A percentile compares a stretch with the other conserved stretches of the same genome.
Conservation (phyloP, 2,329 filamentous ascomycete genomes). For the Scopulariopsis brevicaulis region DNA sequence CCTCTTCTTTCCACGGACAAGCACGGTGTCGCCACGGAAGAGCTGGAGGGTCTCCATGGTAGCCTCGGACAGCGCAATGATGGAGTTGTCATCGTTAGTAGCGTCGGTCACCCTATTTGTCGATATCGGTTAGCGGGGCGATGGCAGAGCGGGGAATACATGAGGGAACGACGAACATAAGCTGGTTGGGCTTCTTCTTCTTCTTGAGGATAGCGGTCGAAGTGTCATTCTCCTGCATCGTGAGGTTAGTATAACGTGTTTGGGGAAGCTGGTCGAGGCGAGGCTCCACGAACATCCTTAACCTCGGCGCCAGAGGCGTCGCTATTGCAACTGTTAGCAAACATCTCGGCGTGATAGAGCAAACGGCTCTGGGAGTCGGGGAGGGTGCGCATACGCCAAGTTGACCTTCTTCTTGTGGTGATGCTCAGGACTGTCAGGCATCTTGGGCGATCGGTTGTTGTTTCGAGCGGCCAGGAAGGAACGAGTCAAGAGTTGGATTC, state of each 20-base stretch:
- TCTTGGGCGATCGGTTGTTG: slow-evolving; percentile 18
- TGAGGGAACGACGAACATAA: slow-evolving; percentile 58
- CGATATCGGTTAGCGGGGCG: slow-evolving; percentile 4
- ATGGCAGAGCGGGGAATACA: not conserved
- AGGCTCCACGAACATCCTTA: slow-evolving; percentile 55
- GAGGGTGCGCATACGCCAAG: slow-evolving; percentile 50
- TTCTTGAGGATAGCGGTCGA: slow-evolving; percentile 97
- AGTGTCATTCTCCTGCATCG: slow-evolving; percentile 68
- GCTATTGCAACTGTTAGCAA: slow-evolving; percentile 39
- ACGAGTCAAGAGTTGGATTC: not conserved
- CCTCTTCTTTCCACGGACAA: slow-evolving; percentile 98
- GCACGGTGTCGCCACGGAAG: slow-evolving; percentile 95
- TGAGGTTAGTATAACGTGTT: slow-evolving; percentile 11
- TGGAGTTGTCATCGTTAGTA: slow-evolving; percentile 98
- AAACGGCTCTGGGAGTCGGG: not conserved
- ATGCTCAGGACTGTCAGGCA: slow-evolving; percentile 60
- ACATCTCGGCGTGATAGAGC: not conserved
- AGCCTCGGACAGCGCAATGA: slow-evolving; percentile 95
- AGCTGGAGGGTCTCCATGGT: slow-evolving; percentile 98
- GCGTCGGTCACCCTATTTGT: slow-evolving; percentile 91
- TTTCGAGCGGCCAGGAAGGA: not conserved
- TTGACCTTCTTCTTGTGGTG: slow-evolving; percentile 77
- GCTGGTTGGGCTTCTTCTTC: slow-evolving; percentile 99
- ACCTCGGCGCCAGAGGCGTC: slow-evolving; percentile 82
- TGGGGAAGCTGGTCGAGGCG: slow-evolving; percentile 7